Evolutionary conservation across 805 yeast species (phyloP), one percentile per base, ranked within the genome.

Genomic region (Pichia deserticola): DNA sequence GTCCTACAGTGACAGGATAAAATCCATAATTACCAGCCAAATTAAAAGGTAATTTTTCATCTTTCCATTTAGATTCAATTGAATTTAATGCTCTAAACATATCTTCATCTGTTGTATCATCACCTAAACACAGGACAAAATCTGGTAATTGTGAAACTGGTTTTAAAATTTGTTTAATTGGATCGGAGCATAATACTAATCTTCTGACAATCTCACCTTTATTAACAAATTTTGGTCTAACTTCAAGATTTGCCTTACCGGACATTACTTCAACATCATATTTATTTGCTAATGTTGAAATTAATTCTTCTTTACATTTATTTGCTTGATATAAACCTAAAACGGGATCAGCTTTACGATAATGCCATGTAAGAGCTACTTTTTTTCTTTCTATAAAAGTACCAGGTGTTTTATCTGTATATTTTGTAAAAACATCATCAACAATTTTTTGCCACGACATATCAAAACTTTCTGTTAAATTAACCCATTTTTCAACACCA

Each of bases 281-380:
- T 27, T 77, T 76, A 32, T 66, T 67, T 3, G 13, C 15, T 10
- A 90, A 77, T 1, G 82, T 75, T 15, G 70, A 71, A 51, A 75
- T 70, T 54, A 93, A 68, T 52, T 83, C 84, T 27, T 81, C 74
- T 53, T 83, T 77, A 60, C 93, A 77, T 62, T 82, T 79, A 13
- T 77, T 71, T 0, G 97, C 95, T 68, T 89, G 96, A 70, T 78
- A 92, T 41, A 75, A 80, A 33, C 99, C 99, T 57, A 89, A 77
- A 53, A 86, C 96, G 0, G 98, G 98, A 59, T 90, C 99, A 1
- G 96, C 80, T 48, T 95, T 77, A 58, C 99, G 79, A 64, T 92
- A 93, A 68, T 93, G 99, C 99, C 99, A 93, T 1, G 98, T 92
- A 47, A 93, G 69, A 1, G 99, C 98, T 15, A 92, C 96, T 60